A percentile compares a stretch with the other conserved stretches of the same genome.
Conservation (phyloP, 2,329 filamentous ascomycete genomes). For the Phialophora chinensis region DNA sequence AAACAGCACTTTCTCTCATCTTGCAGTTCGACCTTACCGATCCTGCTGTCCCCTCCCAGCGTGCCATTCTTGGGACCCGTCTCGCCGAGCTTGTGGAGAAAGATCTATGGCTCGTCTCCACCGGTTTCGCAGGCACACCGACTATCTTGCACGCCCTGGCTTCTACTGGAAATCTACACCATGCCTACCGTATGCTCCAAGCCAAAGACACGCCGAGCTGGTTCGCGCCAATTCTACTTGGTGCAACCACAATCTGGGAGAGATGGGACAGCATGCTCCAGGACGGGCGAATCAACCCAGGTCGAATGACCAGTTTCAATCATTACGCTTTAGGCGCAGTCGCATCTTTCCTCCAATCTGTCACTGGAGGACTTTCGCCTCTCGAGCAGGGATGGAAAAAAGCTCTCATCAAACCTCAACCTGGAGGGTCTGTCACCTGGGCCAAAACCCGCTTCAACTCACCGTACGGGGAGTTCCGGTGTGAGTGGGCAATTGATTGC, state of each 20-base stretch:
- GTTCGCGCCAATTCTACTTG: conserved; percentile 51
- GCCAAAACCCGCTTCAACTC: too few species aligned
- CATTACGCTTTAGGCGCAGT: conserved; percentile 49
- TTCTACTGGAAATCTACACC: conserved; percentile 35
- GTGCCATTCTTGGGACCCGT: conserved; percentile 33
- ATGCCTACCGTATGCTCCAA: conserved; percentile 51
- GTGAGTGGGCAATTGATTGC: too few species aligned
- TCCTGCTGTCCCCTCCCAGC: conserved; percentile 18
- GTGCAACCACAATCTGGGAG: conserved; percentile 53
- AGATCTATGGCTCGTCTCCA: conserved; percentile 39
- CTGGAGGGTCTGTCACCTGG: too few species aligned
- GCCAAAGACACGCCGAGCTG: conserved; percentile 47
- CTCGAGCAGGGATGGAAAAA: too few species aligned
- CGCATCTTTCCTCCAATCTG: too few species aligned
- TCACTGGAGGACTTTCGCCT: too few species aligned
- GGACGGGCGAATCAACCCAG: conserved; percentile 48
- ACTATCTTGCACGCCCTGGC: conserved; percentile 43
- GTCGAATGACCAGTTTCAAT: conserved; percentile 53
- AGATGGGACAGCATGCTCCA: conserved; percentile 52
- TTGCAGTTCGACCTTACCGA: conserved; percentile 36
- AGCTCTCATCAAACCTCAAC: too few species aligned
- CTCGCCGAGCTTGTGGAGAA: conserved; percentile 22
- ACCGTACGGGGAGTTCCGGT: too few species aligned
- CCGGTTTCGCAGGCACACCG: conserved; percentile 47
- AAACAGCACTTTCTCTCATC: too few species aligned